These are phyloP conservation scores for Corymbia citriodora DNA, from an alignment of 441 rosid genomes.

Conservation along the genomic window DNA sequence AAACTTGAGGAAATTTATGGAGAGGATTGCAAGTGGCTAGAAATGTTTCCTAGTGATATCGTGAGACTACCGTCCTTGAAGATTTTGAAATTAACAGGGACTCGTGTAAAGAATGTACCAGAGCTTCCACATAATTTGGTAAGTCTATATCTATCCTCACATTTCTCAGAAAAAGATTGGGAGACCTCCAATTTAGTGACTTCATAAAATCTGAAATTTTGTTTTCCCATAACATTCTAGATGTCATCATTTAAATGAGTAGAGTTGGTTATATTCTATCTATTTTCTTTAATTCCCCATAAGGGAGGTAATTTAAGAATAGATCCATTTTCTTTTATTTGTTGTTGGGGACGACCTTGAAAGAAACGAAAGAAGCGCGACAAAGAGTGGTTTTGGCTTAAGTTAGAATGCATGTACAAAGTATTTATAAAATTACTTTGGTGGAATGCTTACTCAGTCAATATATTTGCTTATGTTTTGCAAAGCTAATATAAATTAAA, in stretches of 20 bases:
- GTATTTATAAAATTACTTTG: no score
- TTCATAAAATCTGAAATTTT: fast-evolving
- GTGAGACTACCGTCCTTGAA: fast-evolving
- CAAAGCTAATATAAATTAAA: no score
- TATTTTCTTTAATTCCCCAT: fast-evolving
- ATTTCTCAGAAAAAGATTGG: fast-evolving
- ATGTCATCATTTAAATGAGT: fast-evolving
- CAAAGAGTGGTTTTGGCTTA: no score
- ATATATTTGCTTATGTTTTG: no score
- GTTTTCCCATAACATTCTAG: neutral
- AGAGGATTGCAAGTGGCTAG: no score
- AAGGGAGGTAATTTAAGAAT: fast-evolving
- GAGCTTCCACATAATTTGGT: fast-evolving
- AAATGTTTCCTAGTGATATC: no score
- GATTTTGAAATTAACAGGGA: fast-evolving
- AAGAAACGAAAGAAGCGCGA: fast-evolving
- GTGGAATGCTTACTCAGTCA: fast-evolving
- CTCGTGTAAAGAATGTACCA: neutral
- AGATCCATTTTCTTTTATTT: fast-evolving
- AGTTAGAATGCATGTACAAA: fast-evolving
- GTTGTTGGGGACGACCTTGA: fast-evolving
- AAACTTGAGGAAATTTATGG: no score
- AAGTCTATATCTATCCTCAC: no score
- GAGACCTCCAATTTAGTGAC: fast-evolving
- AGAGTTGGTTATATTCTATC: fast-evolving